A percentile compares a stretch with the other conserved stretches of the same genome.
Evolutionary conservation across 768 basidiomycete species (phyloP).

Genomic region (Scleroderma citrinum): DNA sequence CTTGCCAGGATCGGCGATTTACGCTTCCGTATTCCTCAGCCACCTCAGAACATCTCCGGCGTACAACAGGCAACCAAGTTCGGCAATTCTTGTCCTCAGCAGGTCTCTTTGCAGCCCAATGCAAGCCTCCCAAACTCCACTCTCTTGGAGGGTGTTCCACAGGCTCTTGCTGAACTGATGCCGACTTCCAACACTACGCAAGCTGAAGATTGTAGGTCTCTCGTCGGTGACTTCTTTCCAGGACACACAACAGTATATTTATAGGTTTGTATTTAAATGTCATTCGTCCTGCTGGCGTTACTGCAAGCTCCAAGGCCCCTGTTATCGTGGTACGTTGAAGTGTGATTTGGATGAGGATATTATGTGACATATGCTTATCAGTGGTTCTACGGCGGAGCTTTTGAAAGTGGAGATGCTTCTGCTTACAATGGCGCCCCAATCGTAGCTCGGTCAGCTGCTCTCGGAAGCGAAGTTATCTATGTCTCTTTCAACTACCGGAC

Average conservation of each 20-base stretch:
- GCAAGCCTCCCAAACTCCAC: not conserved
- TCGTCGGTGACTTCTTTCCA: not conserved
- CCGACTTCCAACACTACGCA: constrained; percentile 7
- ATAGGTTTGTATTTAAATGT: constrained; percentile 4
- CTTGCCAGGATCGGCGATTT: too few relatives aligned
- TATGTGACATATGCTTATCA: constrained; percentile 2
- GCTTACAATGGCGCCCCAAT: constrained; percentile 15
- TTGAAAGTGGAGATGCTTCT: constrained; percentile 24
- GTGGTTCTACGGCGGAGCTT: constrained; percentile 31
- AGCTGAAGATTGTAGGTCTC: constrained; percentile 2
- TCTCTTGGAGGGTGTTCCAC: not conserved
- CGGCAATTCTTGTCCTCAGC: constrained; percentile 39
- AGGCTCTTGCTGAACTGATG: constrained; percentile 1
- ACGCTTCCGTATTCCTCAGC: too few relatives aligned
- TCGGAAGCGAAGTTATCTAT: constrained; percentile 28
- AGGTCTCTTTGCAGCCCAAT: constrained; percentile 4
- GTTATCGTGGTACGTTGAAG: constrained; percentile 1
- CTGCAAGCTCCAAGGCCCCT: not conserved
- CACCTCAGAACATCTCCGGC: constrained; percentile 18
- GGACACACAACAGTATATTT: not conserved
- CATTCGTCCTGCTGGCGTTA: not conserved
- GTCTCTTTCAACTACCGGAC: constrained; percentile 33
- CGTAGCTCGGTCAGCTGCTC: constrained; percentile 25
- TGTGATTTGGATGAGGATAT: too few relatives aligned
- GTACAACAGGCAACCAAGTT: constrained; percentile 30